A percentile compares a stretch with the other conserved stretches of the same genome.
Evolutionary conservation across 73 alveolate genomes (phyloP).

Genomic region (Uronychia binucleata): DNA sequence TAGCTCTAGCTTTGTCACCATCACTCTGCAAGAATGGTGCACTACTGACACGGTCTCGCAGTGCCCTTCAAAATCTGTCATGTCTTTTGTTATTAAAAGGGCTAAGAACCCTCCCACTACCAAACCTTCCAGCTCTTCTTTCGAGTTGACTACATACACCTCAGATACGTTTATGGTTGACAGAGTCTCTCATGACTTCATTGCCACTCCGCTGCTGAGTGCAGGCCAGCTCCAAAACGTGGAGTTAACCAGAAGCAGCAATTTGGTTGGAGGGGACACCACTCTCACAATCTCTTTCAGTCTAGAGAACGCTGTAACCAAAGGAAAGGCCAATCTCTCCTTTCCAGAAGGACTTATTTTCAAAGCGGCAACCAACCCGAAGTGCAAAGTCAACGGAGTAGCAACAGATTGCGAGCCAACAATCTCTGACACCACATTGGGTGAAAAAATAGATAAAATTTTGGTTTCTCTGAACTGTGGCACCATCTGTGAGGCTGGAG

Average conservation of each 20-base stretch:
- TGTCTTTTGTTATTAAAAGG: not conserved
- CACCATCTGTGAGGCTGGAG: not conserved
- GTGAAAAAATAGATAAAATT: not conserved
- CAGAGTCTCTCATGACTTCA: not conserved
- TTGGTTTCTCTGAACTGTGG: not conserved
- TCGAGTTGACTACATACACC: not conserved
- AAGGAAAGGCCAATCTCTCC: not conserved
- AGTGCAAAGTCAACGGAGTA: not conserved
- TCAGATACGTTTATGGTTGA: not conserved
- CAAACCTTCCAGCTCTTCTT: not conserved
- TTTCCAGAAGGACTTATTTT: not conserved
- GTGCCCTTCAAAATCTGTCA: not conserved
- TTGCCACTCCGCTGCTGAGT: not conserved
- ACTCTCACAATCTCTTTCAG: not conserved
- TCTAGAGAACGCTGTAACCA: not conserved
- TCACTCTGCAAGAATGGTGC: not conserved
- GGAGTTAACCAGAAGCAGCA: not conserved
- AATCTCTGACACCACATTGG: not conserved
- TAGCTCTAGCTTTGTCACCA: not conserved
- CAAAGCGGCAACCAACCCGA: not conserved
- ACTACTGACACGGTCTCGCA: not conserved
- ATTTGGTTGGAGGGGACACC: not conserved
- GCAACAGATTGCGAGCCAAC: not conserved
- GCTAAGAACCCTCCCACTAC: not conserved
- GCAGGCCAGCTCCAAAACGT: not conserved